A percentile compares a stretch with the other conserved stretches of the same genome.
Conservation (phyloP, 1,139 yeast species). For the Yamadazyma dendronema region DNA sequence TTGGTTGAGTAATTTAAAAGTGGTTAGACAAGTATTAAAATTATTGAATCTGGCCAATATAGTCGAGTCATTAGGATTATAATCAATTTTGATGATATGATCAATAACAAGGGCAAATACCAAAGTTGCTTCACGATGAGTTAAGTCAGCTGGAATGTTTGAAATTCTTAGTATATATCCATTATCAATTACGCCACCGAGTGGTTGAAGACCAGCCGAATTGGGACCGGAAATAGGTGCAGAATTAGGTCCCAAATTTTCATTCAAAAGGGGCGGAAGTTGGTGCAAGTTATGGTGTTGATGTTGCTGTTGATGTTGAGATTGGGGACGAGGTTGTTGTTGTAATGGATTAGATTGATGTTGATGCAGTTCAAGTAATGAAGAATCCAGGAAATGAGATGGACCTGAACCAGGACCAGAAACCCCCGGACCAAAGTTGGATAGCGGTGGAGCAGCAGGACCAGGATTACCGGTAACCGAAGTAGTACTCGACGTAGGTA, state of each 20-base stretch:
- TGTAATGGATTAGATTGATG: no score
- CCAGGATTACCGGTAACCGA: neutral
- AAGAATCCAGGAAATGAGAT: neutral
- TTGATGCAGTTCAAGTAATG: neutral
- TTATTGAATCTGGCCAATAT: conserved; percentile 67
- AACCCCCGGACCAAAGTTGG: no score
- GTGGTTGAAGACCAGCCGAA: conserved; percentile 1
- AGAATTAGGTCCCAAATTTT: conserved; percentile 1
- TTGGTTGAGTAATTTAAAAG: conserved; percentile 67
- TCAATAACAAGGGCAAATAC: conserved; percentile 81
- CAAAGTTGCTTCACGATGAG: conserved; percentile 72
- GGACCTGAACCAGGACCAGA: neutral
- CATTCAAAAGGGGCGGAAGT: neutral
- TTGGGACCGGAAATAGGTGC: conserved; percentile 1
- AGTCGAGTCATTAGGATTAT: conserved; percentile 27
- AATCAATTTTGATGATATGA: conserved; percentile 58
- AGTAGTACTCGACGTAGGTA: neutral
- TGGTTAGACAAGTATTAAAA: conserved; percentile 63
- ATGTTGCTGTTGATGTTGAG: neutral
- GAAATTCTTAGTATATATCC: conserved; percentile 31
- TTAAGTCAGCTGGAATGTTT: conserved; percentile 71
- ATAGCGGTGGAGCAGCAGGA: no score
- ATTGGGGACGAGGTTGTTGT: neutral
- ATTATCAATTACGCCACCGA: neutral
- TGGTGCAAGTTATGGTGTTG: neutral